phyloP scores from a whole-genome alignment of 768 basidiomycete species.

The Leccinum pellstonianum region DNA sequence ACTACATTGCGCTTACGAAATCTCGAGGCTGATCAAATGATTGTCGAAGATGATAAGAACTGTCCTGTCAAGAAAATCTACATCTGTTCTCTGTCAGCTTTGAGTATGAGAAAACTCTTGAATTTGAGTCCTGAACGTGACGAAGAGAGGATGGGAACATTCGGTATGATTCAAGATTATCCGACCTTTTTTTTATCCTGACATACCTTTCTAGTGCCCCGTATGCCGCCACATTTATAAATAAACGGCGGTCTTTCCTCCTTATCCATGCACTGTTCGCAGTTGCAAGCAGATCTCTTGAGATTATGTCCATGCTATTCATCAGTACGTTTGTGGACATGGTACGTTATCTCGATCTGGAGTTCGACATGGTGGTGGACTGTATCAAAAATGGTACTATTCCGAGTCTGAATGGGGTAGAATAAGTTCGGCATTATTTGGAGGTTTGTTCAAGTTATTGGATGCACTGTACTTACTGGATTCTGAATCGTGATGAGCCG shows the following conservation, averaged over 20 bases:
- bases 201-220: neutral
- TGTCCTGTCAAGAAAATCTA: too few species aligned
- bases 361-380: neutral
- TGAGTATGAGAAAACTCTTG: too few species aligned
- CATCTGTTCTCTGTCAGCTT: too few species aligned
- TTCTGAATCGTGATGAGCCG: neutral
- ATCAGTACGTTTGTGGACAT: neutral
- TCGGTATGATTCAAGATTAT: neutral
- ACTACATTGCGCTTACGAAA: too few species aligned
- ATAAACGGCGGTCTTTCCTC: neutral
- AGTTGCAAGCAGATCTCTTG: neutral
- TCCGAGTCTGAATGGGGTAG: neutral
- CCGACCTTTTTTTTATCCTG: neutral
- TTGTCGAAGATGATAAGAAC: too few species aligned
- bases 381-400: neutral
- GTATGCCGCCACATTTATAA: neutral
- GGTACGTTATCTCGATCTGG: neutral
- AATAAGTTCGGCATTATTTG: neutral
- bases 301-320: neutral
- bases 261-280: neutral
- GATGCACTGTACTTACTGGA: neutral
- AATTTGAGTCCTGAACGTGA: too few species aligned
- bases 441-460: neutral
- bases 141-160: too few species aligned
- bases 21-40: too few species aligned